Evolutionary conservation across 2,329 filamentous ascomycete genomes (phyloP), one percentile per base, ranked within the genome.

Genomic region (Orbilia oligospora): DNA sequence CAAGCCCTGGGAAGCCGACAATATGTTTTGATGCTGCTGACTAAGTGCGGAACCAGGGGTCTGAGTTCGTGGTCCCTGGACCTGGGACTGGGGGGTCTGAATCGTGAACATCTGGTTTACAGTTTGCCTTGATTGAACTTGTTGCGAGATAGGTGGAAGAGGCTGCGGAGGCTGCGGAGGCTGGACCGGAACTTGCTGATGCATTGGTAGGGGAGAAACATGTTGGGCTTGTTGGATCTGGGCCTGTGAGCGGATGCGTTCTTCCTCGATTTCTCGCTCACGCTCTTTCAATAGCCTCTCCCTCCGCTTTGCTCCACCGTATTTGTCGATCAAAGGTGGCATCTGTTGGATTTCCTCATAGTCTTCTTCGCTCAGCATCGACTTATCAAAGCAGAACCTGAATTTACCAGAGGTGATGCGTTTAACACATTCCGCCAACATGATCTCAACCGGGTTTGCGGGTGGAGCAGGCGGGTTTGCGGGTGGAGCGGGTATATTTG

Each of bases 251-350:
- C 76, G 69, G 16, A 79, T 46, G 18, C 71, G 48, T 44, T 81
- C 80, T 36, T 81, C 80, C 12, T 81, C 79, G 9, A 73, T 18
- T 56, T 81, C 80, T 16, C 80, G 71, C 33, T 93, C 91, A 79
- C 92, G 87, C 48, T 88, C 88, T 81, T 90, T 92, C 70, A 94
- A 91, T 79, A 89, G 91, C 84, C 79, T 85, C 84, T 90, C 89
- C 73, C 92, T 90, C 81, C 95, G 90, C 84, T 93, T 96, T 72
- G 91, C 90, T 38, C 94, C 94, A 67, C 94, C 94, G 70, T 90
- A 89, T 0, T 90, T 86, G 83, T 98, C 94, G 80, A 97, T 95
- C 70, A 98, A 86, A 0, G 92, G 93, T 0, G 94, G 94, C 71
- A 90, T 91, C 22, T 87, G 86, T 66, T 89, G 87, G 9, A 88